Conservation (phyloP, 1,139 yeast species). For the Lodderomyces beijingensis region DNA sequence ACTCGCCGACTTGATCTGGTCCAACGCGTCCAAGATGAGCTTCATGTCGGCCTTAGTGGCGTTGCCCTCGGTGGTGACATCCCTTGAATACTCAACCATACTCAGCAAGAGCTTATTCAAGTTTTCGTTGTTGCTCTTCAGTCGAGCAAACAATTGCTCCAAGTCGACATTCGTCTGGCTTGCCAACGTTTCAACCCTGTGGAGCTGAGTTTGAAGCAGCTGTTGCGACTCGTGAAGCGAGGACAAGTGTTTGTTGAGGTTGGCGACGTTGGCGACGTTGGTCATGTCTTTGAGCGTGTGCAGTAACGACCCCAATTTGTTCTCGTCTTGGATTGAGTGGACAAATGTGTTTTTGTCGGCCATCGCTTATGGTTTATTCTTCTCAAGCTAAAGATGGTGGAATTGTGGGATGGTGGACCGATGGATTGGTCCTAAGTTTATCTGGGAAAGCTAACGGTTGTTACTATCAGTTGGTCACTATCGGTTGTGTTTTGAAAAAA, state of each 20-base stretch:
- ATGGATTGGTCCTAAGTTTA: too few species aligned
- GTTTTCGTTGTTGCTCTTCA: constrained; percentile 39
- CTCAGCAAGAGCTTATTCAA: constrained; percentile 32
- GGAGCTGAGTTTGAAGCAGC: constrained; percentile 27
- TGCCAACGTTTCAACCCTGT: constrained; percentile 29
- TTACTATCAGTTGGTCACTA: too few species aligned
- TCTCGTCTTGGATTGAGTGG: too few species aligned
- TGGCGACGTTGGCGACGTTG: too few species aligned
- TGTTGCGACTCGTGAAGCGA: constrained; percentile 25
- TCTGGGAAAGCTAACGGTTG: too few species aligned
- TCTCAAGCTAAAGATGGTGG: too few species aligned
- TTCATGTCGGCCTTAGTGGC: constrained; percentile 33
- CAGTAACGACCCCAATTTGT: too few species aligned
- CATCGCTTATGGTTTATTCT: too few species aligned
- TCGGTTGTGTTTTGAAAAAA: too few species aligned
- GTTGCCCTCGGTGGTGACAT: constrained; percentile 34
- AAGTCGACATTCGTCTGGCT: constrained; percentile 35
- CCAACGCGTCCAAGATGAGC: constrained; percentile 19
- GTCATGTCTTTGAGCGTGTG: too few species aligned
- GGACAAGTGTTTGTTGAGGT: constrained; percentile 29
- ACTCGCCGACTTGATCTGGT: constrained; percentile 6
- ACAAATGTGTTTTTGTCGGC: too few species aligned
- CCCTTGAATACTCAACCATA: constrained; percentile 30
- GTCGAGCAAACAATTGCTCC: constrained; percentile 35
- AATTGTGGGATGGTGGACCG: too few species aligned